Conservation (phyloP, 1,139 yeast species). For the Lodderomyces orthopsilosis region DNA sequence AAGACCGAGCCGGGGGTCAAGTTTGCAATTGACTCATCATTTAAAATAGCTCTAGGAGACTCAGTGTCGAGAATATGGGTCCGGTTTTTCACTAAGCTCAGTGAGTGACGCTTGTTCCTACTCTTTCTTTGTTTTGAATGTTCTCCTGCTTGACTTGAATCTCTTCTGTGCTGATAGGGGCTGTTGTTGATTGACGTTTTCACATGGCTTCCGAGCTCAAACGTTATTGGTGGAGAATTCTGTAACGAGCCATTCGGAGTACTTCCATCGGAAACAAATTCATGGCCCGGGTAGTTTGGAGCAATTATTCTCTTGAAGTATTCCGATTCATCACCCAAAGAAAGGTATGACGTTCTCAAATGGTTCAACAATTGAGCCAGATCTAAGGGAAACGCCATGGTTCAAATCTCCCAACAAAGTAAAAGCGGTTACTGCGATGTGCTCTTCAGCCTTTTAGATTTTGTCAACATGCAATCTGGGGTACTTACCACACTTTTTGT, state of each 20-base stretch:
- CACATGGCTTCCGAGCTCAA: slow-evolving; percentile 24
- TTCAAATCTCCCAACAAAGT: background rate
- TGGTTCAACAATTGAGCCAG: slow-evolving; percentile 29
- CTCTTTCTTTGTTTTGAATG: background rate
- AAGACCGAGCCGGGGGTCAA: background rate
- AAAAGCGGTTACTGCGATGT: background rate
- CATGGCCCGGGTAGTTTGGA: slow-evolving; percentile 2
- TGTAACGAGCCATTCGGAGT: slow-evolving; percentile 11
- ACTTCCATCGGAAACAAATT: background rate
- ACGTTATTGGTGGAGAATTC: slow-evolving; percentile 37
- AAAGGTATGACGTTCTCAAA: slow-evolving; percentile 30
- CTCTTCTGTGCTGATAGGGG: background rate
- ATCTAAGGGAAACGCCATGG: slow-evolving; percentile 40
- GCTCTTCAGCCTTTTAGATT: background rate
- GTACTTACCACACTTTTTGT: background rate
- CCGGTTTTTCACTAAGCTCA: background rate
- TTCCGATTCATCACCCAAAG: slow-evolving; percentile 26
- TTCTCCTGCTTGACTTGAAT: background rate
- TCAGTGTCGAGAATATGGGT: background rate
- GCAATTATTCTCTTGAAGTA: slow-evolving; percentile 23
- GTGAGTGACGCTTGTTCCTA: background rate
- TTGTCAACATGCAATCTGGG: background rate
- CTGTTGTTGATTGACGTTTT: slow-evolving; percentile 13
- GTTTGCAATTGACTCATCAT: background rate
- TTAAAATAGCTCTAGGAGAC: background rate